Conservation (phyloP, 441 rosid species). For the Gossypium davidsonii region DNA sequence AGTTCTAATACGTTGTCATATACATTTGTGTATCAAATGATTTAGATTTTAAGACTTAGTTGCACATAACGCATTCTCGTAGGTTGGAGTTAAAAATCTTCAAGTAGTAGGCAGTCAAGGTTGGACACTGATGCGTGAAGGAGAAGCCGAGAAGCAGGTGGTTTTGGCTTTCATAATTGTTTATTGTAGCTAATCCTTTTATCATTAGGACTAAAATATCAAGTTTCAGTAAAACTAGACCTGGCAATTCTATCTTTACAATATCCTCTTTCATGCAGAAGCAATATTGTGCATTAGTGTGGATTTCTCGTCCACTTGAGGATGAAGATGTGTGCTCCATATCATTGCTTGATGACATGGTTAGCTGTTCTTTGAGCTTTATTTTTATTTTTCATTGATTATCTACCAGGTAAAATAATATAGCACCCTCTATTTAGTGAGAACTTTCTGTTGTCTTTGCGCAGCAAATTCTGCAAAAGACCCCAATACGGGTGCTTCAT, state of each 20-base stretch:
- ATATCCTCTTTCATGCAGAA: constrained; percentile 46
- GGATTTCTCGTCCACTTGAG: constrained; percentile 86
- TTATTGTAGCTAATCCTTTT: background rate
- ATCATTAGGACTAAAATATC: background rate
- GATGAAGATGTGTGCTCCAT: constrained; percentile 50
- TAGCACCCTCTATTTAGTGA: background rate
- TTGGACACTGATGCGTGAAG: constrained; percentile 91
- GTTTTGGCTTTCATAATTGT: constrained; percentile 10
- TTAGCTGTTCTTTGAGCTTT: constrained; percentile 26
- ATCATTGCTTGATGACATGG: constrained; percentile 62
- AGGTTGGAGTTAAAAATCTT: constrained; percentile 74
- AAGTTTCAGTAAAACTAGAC: constrained; percentile 3
- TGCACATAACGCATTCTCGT: constrained; percentile 23
- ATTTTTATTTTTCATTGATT: background rate
- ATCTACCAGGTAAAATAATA: background rate
- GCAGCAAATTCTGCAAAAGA: constrained; percentile 77
- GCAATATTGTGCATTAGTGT: constrained; percentile 87
- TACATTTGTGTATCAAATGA: constrained; percentile 1
- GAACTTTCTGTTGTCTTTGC: constrained; percentile 12
- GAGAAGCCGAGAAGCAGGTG: constrained; percentile 96
- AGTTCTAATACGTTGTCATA: constrained; percentile 15
- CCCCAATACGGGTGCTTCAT: constrained; percentile 93
- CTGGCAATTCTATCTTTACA: background rate
- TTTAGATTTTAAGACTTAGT: constrained; percentile 6
- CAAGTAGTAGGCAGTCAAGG: constrained; percentile 56